A percentile compares a stretch with the other conserved stretches of the same genome.
Conservation (phyloP, 108 stramenopile species). For the Pseudonitzschia delicatissima region DNA sequence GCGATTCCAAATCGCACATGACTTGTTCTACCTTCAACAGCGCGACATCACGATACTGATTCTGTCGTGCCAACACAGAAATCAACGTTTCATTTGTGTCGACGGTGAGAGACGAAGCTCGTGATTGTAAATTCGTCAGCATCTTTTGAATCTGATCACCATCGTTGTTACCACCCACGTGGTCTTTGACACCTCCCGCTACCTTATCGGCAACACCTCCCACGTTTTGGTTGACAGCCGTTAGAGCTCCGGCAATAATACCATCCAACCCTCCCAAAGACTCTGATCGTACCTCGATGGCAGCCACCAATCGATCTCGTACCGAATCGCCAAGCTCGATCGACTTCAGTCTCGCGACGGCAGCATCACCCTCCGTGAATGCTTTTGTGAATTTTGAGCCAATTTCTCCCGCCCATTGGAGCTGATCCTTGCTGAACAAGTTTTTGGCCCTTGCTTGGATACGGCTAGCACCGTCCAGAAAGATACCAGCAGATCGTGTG, state of each 20-base stretch:
- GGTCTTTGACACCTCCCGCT: conserved; percentile 3
- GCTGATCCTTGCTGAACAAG: conserved; percentile 55
- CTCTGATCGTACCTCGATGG: conserved; percentile 83
- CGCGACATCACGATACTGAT: conserved; percentile 69
- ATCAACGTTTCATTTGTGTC: conserved; percentile 84
- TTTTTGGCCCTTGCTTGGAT: conserved; percentile 64
- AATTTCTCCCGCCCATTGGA: conserved; percentile 58
- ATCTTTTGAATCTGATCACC: conserved; percentile 52
- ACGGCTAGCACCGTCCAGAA: conserved; percentile 79
- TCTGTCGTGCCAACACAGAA: conserved; percentile 61
- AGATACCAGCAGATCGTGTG: conserved; percentile 74
- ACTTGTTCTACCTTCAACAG: conserved; percentile 73
- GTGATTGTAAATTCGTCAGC: conserved; percentile 52
- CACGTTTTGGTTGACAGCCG: conserved; percentile 30
- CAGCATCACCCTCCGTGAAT: conserved; percentile 87
- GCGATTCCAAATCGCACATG: conserved; percentile 62
- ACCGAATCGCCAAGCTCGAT: conserved; percentile 86
- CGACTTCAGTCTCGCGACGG: conserved; percentile 81
- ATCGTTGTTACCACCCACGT: neutral
- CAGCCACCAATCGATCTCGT: conserved; percentile 61
- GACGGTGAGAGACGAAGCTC: conserved; percentile 50
- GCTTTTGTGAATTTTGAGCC: conserved; percentile 71
- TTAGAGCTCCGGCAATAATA: conserved; percentile 83
- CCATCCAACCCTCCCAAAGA: conserved; percentile 86
- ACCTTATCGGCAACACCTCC: conserved; percentile 5